Percentiles rank a stretch among this genome's conserved stretches.
These are phyloP conservation scores for Leptographium lundbergii DNA, from an alignment of 2,329 filamentous ascomycete species.

Conservation along the genomic window DNA sequence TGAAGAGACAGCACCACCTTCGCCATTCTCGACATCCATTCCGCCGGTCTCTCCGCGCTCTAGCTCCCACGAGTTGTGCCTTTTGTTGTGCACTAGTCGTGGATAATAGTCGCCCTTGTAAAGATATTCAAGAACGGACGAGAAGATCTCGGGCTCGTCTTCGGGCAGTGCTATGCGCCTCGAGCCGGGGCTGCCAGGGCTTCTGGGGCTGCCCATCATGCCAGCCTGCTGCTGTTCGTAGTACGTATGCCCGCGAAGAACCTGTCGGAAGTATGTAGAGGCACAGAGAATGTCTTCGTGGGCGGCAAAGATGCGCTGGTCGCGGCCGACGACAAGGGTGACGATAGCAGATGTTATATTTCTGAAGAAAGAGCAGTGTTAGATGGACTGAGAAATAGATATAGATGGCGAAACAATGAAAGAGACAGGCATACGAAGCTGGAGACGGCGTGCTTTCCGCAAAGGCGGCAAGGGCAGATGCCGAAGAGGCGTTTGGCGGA, in stretches of 20 bases:
- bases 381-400: not conserved
- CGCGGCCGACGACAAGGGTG: constrained; percentile 66
- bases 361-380: constrained; percentile 20
- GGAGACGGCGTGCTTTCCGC: constrained; percentile 17
- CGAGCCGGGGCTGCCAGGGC: constrained; percentile 6
- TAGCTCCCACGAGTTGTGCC: constrained; percentile 68
- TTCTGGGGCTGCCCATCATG: not conserved
- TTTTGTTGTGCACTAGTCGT: constrained; percentile 69
- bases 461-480: constrained; percentile 18
- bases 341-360: constrained; percentile 56
- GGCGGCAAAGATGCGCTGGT: constrained; percentile 79
- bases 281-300: constrained; percentile 73
- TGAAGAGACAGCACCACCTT: constrained; percentile 20
- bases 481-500: constrained; percentile 33
- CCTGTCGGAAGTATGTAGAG: constrained; percentile 66
- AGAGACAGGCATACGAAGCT: constrained; percentile 25
- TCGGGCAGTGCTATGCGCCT: constrained; percentile 71
- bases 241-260: constrained; percentile 48
- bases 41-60: constrained; percentile 43
- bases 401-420: not conserved
- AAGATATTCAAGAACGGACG: constrained; percentile 77
- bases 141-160: constrained; percentile 84
- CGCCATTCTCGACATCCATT: constrained; percentile 20
- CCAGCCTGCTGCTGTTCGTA: constrained; percentile 28
- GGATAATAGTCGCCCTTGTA: constrained; percentile 94